Evolutionary conservation across 2,329 filamentous ascomycete genomes (phyloP).

Genomic region (Aulographum hederae): DNA sequence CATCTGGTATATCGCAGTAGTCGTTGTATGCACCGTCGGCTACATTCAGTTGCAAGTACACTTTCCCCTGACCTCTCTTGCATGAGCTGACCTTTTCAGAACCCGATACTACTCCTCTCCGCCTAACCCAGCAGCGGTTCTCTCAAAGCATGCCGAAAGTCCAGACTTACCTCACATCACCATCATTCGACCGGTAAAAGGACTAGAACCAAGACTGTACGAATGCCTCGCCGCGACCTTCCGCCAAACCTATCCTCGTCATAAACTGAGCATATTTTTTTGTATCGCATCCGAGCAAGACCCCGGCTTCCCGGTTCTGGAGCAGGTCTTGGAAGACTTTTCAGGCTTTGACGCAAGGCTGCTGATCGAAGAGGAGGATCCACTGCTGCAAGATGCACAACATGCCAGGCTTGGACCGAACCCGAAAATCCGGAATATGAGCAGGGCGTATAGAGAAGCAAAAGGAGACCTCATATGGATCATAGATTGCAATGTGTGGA

Average conservation of each 20-base stretch:
- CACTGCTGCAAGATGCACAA: conserved; percentile 35
- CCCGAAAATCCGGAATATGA: conserved; percentile 97
- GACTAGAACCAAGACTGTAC: conserved; percentile 75
- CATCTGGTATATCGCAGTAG: neutral
- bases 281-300: conserved; percentile 63
- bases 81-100: neutral
- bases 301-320: conserved; percentile 57
- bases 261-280: conserved; percentile 62
- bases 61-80: neutral
- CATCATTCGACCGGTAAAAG: conserved; percentile 83
- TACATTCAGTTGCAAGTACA: neutral
- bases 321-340: conserved; percentile 55
- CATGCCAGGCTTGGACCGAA: conserved; percentile 55
- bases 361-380: conserved; percentile 68
- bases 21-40: neutral
- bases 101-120: neutral
- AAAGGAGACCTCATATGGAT: conserved; percentile 84
- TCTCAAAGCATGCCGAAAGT: neutral
- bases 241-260: conserved; percentile 57
- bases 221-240: conserved; percentile 83
- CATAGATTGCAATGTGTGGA: conserved; percentile 92
- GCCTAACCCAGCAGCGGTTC: neutral
- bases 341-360: conserved; percentile 52
- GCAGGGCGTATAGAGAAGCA: conserved; percentile 76
- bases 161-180: conserved; percentile 55